Percentiles rank a stretch among this genome's conserved stretches.
phyloP scores from a whole-genome alignment of 257 asterid genomes.

The Petunia secreta region DNA sequence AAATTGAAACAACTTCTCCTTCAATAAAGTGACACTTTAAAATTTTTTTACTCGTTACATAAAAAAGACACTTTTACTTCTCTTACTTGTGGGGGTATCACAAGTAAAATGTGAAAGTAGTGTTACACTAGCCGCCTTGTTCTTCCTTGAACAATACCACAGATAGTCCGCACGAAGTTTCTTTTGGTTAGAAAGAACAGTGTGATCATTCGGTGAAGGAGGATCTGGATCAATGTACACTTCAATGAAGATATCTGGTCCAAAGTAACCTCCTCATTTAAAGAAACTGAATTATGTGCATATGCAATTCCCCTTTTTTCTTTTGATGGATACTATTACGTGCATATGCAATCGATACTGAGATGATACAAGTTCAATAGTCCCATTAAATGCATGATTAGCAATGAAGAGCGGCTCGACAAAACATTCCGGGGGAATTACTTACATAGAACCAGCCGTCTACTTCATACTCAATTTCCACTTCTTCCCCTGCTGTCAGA shows the following conservation, averaged over 20 bases:
- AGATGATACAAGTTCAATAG: neutral
- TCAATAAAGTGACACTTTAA: neutral
- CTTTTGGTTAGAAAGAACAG: neutral
- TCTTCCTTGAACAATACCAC: constrained; percentile 14
- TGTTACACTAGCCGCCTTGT: neutral
- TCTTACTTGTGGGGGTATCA: constrained; percentile 6
- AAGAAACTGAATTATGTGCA: neutral
- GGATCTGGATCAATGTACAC: neutral
- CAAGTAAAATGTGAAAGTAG: constrained; percentile 11
- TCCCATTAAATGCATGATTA: constrained; percentile 19
- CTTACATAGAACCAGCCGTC: constrained; percentile 99
- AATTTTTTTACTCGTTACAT: neutral
- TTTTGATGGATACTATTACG: too few species aligned
- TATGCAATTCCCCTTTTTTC: too few species aligned
- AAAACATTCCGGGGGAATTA: constrained; percentile 31
- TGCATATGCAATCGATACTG: neutral
- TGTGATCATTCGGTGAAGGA: constrained; percentile 15
- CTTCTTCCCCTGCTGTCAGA: constrained; percentile 90
- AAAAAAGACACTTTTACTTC: neutral
- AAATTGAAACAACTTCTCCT: neutral
- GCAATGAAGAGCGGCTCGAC: neutral
- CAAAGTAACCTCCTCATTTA: constrained; percentile 9
- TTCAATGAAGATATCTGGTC: neutral
- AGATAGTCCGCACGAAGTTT: neutral
- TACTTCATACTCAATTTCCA: constrained; percentile 94